Conservation (phyloP, 2,329 filamentous ascomycete genomes). For the Trichothecium roseum region DNA sequence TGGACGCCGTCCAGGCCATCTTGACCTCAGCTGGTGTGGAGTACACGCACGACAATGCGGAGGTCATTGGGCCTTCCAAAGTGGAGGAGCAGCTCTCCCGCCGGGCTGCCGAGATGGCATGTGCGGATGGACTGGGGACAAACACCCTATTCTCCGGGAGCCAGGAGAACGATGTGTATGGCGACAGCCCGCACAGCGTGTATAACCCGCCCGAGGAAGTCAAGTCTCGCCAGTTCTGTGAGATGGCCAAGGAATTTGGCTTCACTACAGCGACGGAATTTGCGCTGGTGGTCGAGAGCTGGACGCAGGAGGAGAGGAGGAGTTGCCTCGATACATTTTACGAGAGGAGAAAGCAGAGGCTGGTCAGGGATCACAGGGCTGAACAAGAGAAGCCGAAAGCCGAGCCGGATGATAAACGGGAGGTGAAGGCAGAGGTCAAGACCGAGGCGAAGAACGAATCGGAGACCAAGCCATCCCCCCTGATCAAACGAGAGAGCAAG, state of each 20-base stretch:
- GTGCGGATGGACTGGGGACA: slow-evolving; percentile 32
- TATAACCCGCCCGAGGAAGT: slow-evolving; percentile 71
- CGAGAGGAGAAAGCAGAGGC: slow-evolving; percentile 45
- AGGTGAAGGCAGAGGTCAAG: neutral
- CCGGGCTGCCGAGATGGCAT: slow-evolving; percentile 44
- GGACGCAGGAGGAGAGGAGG: slow-evolving; percentile 74
- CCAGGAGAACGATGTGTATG: slow-evolving; percentile 19
- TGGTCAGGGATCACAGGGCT: slow-evolving; percentile 15
- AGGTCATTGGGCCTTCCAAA: slow-evolving; percentile 86
- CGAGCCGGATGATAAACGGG: neutral
- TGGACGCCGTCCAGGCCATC: slow-evolving; percentile 80
- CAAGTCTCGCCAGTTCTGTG: slow-evolving; percentile 74
- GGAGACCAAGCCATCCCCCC: neutral
- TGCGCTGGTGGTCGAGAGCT: slow-evolving; percentile 79
- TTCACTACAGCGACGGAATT: slow-evolving; percentile 72
- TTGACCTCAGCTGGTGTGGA: slow-evolving; percentile 79
- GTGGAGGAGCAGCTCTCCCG: slow-evolving; percentile 79
- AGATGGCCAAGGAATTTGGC: slow-evolving; percentile 73
- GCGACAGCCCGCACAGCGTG: slow-evolving; percentile 19
- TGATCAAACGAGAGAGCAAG: neutral
- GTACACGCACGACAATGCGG: slow-evolving; percentile 93
- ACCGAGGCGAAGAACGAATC: neutral
- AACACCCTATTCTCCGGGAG: slow-evolving; percentile 49
- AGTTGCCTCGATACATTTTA: slow-evolving; percentile 78
- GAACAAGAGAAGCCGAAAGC: slow-evolving; percentile 3